Conservation (phyloP, 495 filamentous ascomycete species). For the Baudoinia panamericana region DNA sequence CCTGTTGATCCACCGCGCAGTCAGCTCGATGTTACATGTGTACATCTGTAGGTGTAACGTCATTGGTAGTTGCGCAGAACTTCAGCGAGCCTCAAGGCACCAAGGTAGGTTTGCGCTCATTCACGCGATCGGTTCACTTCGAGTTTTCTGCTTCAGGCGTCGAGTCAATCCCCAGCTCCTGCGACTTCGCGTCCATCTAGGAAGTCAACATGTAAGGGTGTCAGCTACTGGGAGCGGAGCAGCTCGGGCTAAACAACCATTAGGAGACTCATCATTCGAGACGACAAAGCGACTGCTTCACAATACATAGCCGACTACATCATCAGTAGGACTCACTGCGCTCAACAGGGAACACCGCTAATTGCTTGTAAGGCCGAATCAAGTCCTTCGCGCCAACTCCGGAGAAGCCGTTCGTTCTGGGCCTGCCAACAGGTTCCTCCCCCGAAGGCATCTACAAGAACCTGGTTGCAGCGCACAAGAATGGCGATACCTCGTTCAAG, state of each 20-base stretch:
- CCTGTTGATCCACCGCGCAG: no score
- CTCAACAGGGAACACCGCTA: background rate
- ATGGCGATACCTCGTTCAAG: conserved; percentile 68
- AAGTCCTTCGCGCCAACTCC: conserved; percentile 57
- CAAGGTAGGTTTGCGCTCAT: no score
- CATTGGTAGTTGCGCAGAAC: no score
- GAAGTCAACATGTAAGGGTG: no score
- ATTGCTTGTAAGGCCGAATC: conserved; percentile 43
- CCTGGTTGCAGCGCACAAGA: conserved; percentile 61
- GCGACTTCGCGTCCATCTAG: no score
- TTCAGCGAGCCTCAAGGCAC: no score
- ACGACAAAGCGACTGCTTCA: conserved; percentile 51
- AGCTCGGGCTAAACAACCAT: background rate
- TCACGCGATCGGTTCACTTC: no score
- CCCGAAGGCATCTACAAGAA: conserved; percentile 66
- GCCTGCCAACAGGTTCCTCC: conserved; percentile 70
- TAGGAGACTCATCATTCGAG: conserved; percentile 77
- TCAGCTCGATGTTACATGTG: no score
- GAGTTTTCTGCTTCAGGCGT: background rate
- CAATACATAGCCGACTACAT: conserved; percentile 74
- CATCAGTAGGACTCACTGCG: conserved; percentile 40
- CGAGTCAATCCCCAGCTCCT: background rate
- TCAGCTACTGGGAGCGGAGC: background rate
- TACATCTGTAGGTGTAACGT: no score
- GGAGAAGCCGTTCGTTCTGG: conserved; percentile 63